Conservation (phyloP, 768 basidiomycete genomes). For the Leccinum obscurum region DNA sequence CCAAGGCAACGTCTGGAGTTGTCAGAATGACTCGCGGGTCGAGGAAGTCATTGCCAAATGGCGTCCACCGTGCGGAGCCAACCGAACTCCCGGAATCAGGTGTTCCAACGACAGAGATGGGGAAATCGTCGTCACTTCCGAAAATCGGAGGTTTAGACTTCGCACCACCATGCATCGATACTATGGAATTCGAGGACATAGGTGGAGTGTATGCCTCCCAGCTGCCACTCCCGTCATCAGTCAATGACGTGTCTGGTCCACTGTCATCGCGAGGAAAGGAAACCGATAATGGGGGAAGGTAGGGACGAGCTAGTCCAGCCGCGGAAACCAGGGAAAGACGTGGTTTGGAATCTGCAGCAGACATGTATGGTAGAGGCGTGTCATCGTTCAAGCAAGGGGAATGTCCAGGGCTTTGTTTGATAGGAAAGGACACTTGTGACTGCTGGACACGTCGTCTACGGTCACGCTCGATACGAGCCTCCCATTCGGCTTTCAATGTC, state of each 20-base stretch:
- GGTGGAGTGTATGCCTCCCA: slow-evolving; percentile 69
- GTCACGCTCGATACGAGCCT: slow-evolving; percentile 37
- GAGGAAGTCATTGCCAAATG: slow-evolving; percentile 34
- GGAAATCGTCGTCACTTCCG: slow-evolving; percentile 49
- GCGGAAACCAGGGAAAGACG: slow-evolving; percentile 35
- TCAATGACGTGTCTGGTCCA: slow-evolving; percentile 51
- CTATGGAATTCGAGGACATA: slow-evolving; percentile 52
- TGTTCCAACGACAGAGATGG: slow-evolving; percentile 37
- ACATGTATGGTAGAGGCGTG: slow-evolving; percentile 18
- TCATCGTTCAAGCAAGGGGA: slow-evolving; percentile 28
- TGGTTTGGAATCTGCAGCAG: slow-evolving; percentile 9
- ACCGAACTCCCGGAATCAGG: slow-evolving; percentile 17
- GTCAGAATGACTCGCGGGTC: slow-evolving; percentile 34
- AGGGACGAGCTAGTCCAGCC: slow-evolving; percentile 43
- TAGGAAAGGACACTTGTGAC: slow-evolving; percentile 24
- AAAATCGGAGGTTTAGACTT: slow-evolving; percentile 42
- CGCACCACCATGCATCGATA: slow-evolving; percentile 42
- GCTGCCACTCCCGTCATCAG: slow-evolving; percentile 49
- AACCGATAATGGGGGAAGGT: slow-evolving; percentile 45
- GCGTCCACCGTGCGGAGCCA: slow-evolving; percentile 22
- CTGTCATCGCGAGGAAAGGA: slow-evolving; percentile 48
- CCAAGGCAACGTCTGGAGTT: slow-evolving; percentile 32
- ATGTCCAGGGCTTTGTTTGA: slow-evolving; percentile 30
- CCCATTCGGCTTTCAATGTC: slow-evolving; percentile 52
- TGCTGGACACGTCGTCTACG: slow-evolving; percentile 25